Conservation (phyloP, 83 land plant species). For the Thuja plicata region DNA sequence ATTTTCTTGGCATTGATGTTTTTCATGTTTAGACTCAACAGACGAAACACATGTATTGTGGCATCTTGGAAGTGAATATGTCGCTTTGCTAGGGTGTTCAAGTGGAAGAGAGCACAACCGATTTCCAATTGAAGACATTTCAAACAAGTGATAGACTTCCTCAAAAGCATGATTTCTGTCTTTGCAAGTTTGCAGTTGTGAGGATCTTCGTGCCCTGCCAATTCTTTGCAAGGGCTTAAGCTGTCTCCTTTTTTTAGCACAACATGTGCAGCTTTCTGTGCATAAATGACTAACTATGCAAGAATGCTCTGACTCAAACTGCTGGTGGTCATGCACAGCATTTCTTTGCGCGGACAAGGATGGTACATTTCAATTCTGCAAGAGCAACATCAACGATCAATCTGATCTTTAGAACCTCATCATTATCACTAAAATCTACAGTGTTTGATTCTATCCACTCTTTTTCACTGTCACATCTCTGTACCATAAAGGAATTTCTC, state of each 20-base stretch:
- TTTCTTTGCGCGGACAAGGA: conserved; percentile 25
- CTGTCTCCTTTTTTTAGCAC: conserved; percentile 11
- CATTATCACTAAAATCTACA: no score
- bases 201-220: no score
- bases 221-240: no score
- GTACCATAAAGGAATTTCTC: conserved; percentile 26
- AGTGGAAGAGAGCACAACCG: no score
- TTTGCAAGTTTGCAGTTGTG: no score
- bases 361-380: conserved; percentile 16
- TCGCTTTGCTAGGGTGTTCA: conserved; percentile 2
- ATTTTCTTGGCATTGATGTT: no score
- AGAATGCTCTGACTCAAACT: conserved; percentile 4
- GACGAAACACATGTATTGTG: conserved; percentile 23
- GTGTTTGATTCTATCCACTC: conserved; percentile 25
- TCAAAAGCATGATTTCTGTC: no score
- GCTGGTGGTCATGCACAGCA: conserved; percentile 28
- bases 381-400: conserved; percentile 18
- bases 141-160: no score
- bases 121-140: no score
- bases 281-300: conserved; percentile 32
- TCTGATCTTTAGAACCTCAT: background rate
- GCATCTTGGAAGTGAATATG: conserved; percentile 29
- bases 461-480: conserved; percentile 14
- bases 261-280: conserved; percentile 23
- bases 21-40: background rate